Evolutionary conservation across 345 rosid genomes (phyloP), one percentile per base, ranked within the genome.

Genomic region (Populus nigra): DNA sequence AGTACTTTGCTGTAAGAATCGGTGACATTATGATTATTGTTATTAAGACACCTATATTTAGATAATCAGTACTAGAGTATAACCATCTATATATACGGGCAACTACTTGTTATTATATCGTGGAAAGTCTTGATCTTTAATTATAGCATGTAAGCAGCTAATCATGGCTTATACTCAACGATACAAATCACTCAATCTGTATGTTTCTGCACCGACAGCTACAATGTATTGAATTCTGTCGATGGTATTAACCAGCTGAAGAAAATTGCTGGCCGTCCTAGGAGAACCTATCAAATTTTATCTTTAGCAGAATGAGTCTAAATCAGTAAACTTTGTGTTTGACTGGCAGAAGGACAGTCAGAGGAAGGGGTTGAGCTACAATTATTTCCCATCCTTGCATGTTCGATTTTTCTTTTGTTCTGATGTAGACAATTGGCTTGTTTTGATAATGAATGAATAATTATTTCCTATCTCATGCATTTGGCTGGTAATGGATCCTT

Each of bases 31-130:
- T 67, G 41, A 67, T 67, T 20, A 67, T 22, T 20, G 27, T 35
- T 29, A 67, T 74, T 62, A 63, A 27, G 61, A 65, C 17, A 22
- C 23, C 73, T 73, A 41, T 78, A 50, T 39, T 66, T 78, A 78
- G 72, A n/a, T 23, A 36, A 17, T 13, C 20, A 9, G 13, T 77
- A 65, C 35, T 53, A 27, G n/a, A 13, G 39, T 27, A 16, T 35
- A 67, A 29, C 70, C 72, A 10, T 50, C 72, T 38, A n/a, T 22
- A 67, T 38, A 11, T 4, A 36, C 41, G 12, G 20, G 45, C 41
- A 35, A 20, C 70, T 67, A 4, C 41, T 38, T 67, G 23, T 36
- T 38, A 38, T 67, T 36, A 18, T 36, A 67, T 67, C n/a, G 36
- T 16, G 63, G 29, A 59, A 9, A 57, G 0, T 59, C 10, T 59